A percentile compares a stretch with the other conserved stretches of the same genome.
phyloP scores from a whole-genome alignment of 495 filamentous ascomycete genomes.

The Penicillium manginii region DNA sequence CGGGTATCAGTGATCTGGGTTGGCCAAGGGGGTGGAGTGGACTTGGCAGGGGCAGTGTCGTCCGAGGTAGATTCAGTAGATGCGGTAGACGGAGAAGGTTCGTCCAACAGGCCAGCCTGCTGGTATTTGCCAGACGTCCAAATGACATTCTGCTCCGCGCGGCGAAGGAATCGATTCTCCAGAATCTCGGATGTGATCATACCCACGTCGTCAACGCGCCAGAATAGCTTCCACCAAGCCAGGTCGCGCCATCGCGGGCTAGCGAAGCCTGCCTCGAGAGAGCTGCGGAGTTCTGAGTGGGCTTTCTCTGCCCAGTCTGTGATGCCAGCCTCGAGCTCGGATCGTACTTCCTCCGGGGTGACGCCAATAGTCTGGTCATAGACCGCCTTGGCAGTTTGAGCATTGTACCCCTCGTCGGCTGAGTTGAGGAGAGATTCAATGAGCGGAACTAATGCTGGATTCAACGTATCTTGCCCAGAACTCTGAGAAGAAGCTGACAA shows the following conservation, averaged over 20 bases:
- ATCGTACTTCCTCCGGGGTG: slow-evolving; percentile 46
- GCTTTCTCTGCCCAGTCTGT: slow-evolving; percentile 74
- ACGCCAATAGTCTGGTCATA: slow-evolving; percentile 36
- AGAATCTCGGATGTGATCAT: slow-evolving; percentile 80
- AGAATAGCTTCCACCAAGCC: slow-evolving; percentile 94
- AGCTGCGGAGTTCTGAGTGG: slow-evolving; percentile 79
- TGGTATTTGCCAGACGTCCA: slow-evolving; percentile 80
- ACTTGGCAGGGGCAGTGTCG: slow-evolving; percentile 11
- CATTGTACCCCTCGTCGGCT: slow-evolving; percentile 55
- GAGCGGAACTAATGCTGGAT: slow-evolving; percentile 65
- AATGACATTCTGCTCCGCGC: slow-evolving; percentile 73
- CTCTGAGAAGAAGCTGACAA: slow-evolving; percentile 54
- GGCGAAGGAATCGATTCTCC: slow-evolving; percentile 68
- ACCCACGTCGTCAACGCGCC: slow-evolving; percentile 88
- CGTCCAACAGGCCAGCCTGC: slow-evolving; percentile 62
- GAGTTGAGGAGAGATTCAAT: slow-evolving; percentile 67
- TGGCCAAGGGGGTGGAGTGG: slow-evolving; percentile 39
- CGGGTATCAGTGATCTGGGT: slow-evolving; percentile 55
- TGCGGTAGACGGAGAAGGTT: slow-evolving; percentile 15
- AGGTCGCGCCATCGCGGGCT: slow-evolving; percentile 72
- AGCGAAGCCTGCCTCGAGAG: slow-evolving; percentile 74
- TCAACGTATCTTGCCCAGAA: slow-evolving; percentile 48
- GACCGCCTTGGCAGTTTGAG: slow-evolving; percentile 49
- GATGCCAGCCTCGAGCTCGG: slow-evolving; percentile 59
- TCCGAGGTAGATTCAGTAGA: slow-evolving; percentile 16